A percentile compares a stretch with the other conserved stretches of the same genome.
phyloP scores from a whole-genome alignment of 140 eudicot genomes.

The Ambrosia hybrid region DNA sequence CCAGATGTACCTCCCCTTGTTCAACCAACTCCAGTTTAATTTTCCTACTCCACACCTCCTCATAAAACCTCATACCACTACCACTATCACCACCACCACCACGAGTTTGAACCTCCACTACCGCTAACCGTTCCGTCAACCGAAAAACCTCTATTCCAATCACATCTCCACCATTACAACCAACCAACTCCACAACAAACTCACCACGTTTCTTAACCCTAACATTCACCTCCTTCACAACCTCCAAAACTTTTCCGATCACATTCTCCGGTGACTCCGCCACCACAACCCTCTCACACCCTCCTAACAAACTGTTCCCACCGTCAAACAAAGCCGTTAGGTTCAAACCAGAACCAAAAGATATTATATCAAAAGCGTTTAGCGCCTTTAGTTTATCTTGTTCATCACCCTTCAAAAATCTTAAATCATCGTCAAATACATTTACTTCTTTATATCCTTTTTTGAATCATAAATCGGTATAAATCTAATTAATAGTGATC shows the following conservation, averaged over 20 bases:
- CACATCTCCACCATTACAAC: conserved; percentile 32
- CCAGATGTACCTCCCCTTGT: conserved; percentile 25
- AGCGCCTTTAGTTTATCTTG: neutral
- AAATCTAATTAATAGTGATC: neutral
- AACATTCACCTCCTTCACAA: conserved; percentile 38
- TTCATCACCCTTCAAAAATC: neutral
- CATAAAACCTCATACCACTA: conserved; percentile 35
- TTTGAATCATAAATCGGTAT: neutral
- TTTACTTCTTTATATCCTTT: neutral
- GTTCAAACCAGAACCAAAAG: conserved; percentile 1
- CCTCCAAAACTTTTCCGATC: conserved; percentile 40
- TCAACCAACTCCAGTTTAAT: conserved; percentile 42
- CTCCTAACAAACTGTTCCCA: neutral
- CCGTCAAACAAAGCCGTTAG: neutral
- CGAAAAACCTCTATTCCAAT: conserved; percentile 53
- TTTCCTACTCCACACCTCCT: conserved; percentile 42
- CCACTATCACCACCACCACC: no score
- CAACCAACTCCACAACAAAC: conserved; percentile 44
- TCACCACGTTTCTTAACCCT: conserved; percentile 39
- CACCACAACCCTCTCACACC: conserved; percentile 35
- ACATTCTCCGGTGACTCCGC: conserved; percentile 41
- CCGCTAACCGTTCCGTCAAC: conserved; percentile 47
- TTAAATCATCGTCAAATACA: neutral
- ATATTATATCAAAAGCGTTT: conserved; percentile 12
- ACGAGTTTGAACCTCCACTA: conserved; percentile 54